phyloP scores from a whole-genome alignment of 768 basidiomycete genomes.

The Suillus americanus region DNA sequence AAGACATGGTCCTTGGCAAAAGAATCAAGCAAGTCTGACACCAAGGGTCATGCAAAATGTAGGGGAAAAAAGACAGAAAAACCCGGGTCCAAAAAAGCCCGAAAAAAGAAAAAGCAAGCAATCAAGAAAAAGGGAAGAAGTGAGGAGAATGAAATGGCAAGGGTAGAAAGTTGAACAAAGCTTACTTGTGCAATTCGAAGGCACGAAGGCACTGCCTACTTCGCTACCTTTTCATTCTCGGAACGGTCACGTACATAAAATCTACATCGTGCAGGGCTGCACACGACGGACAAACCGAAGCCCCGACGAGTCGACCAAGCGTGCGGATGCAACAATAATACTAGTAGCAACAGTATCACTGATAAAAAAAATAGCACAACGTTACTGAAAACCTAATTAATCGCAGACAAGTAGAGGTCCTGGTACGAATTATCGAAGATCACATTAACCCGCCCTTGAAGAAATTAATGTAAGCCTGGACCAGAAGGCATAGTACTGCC shows the following conservation, averaged over 20 bases:
- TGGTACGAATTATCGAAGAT: neutral
- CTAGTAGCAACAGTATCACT: neutral
- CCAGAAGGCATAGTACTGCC: conserved; percentile 15
- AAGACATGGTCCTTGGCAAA: conserved; percentile 31
- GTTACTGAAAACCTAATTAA: neutral
- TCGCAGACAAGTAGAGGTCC: neutral
- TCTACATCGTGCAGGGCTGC: neutral
- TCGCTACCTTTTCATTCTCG: neutral
- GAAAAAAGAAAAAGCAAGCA: conserved; percentile 2
- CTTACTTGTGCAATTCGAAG: neutral
- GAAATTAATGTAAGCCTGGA: conserved; percentile 43
- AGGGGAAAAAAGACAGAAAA: neutral
- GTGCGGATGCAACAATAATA: neutral
- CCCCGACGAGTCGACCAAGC: neutral
- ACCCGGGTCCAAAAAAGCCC: neutral
- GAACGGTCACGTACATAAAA: neutral
- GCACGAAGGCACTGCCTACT: neutral
- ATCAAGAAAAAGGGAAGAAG: neutral
- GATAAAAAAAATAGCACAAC: neutral
- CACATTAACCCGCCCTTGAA: too few species aligned
- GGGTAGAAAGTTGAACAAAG: conserved; percentile 43
- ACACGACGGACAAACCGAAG: neutral
- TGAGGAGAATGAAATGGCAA: conserved; percentile 11
- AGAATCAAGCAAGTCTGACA: neutral
- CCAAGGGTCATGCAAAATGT: neutral